A percentile compares a stretch with the other conserved stretches of the same genome.
Conservation (phyloP, 768 basidiomycete genomes). For the Kwoniella europaea region DNA sequence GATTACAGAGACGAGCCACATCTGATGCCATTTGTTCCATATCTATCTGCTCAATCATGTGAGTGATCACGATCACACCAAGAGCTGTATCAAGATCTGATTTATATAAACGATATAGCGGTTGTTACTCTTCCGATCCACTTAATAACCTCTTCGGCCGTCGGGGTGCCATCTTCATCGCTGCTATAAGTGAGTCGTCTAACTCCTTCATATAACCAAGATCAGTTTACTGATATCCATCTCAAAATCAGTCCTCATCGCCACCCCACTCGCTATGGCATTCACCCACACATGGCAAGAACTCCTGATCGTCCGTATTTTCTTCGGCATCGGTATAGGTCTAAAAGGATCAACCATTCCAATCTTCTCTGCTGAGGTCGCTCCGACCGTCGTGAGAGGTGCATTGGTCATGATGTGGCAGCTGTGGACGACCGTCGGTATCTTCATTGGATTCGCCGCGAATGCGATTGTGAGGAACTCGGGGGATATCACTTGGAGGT, state of each 20-base stretch:
- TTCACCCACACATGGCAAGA: slow-evolving; percentile 42
- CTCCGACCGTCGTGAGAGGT: slow-evolving; percentile 79
- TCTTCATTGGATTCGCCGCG: slow-evolving; percentile 55
- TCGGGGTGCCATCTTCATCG: slow-evolving; percentile 63
- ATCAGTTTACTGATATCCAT: slow-evolving; percentile 48
- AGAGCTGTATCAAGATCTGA: background rate
- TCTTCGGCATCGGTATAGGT: slow-evolving; percentile 49
- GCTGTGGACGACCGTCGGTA: slow-evolving; percentile 59
- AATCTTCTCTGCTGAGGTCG: slow-evolving; percentile 73
- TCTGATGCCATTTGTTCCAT: too few species aligned
- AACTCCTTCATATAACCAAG: too few species aligned
- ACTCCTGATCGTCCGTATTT: slow-evolving; percentile 32
- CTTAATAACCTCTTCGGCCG: slow-evolving; percentile 67
- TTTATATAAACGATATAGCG: background rate
- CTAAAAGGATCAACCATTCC: slow-evolving; percentile 61
- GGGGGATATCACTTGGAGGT: slow-evolving; percentile 56
- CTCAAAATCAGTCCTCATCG: slow-evolving; percentile 60
- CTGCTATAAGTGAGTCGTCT: slow-evolving; percentile 2
- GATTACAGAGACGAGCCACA: too few species aligned
- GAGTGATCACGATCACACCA: background rate
- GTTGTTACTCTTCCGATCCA: slow-evolving; percentile 60
- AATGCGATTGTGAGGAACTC: slow-evolving; percentile 50
- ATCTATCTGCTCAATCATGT: slow-evolving; percentile 34
- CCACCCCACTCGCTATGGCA: slow-evolving; percentile 54
- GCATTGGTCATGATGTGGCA: slow-evolving; percentile 84